Conservation (phyloP, 352 stramenopile species). For the Globisporangium paroecandrum region DNA sequence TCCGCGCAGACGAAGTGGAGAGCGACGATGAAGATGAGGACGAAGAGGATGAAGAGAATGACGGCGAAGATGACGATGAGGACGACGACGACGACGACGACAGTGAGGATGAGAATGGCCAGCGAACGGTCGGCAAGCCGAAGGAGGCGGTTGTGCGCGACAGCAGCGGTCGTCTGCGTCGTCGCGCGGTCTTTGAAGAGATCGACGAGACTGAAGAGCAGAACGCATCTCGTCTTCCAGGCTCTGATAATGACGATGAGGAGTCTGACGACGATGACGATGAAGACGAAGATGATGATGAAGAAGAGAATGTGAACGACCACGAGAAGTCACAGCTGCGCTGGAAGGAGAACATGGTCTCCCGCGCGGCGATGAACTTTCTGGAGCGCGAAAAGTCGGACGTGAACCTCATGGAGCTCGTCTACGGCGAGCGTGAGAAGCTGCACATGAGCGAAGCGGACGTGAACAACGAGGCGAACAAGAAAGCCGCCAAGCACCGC, state of each 20-base stretch:
- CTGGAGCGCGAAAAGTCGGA: slow-evolving; percentile 75
- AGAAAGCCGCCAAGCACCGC: slow-evolving; percentile 18
- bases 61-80: slow-evolving; percentile 35
- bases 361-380: slow-evolving; percentile 82
- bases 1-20: slow-evolving; percentile 76
- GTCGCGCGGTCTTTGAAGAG: slow-evolving; percentile 70
- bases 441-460: slow-evolving; percentile 79
- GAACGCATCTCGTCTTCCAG: slow-evolving; percentile 4
- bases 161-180: slow-evolving; percentile 64
- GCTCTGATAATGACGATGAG: slow-evolving; percentile 41
- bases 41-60: slow-evolving; percentile 48
- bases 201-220: slow-evolving; percentile 32
- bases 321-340: slow-evolving; percentile 66
- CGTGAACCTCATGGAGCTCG: slow-evolving; percentile 90
- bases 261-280: slow-evolving; percentile 47
- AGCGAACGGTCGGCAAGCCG: slow-evolving; percentile 53
- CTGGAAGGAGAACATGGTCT: slow-evolving; percentile 87
- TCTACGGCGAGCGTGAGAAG: slow-evolving; percentile 86
- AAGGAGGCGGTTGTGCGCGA: slow-evolving; percentile 69
- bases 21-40: slow-evolving; percentile 54
- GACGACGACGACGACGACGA: slow-evolving; percentile 52
- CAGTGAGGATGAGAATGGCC: slow-evolving; percentile 29
- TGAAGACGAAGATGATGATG: slow-evolving; percentile 38
- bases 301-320: slow-evolving; percentile 29
- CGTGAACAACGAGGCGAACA: slow-evolving; percentile 47